Conservation (phyloP, 163 green algal genomes). For the Scenedesmus sp. region DNA sequence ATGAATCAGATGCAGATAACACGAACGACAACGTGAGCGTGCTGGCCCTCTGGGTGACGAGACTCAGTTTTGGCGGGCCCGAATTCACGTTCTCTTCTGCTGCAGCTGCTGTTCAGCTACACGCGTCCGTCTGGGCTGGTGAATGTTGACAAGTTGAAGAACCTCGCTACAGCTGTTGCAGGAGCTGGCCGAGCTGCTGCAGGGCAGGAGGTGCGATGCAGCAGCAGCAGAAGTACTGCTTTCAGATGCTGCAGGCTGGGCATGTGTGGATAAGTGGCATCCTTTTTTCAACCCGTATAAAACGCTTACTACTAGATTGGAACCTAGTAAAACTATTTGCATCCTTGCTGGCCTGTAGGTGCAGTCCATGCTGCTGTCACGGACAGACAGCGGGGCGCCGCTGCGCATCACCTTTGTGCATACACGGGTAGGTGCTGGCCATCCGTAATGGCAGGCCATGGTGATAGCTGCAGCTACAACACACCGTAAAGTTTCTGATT, state of each 20-base stretch:
- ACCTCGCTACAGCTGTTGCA: background rate
- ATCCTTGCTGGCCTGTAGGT: background rate
- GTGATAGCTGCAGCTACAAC: background rate
- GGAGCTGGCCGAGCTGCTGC: background rate
- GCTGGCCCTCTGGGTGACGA: background rate
- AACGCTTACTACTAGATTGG: too few species aligned
- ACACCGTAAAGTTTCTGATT: too few species aligned
- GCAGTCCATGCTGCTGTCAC: background rate
- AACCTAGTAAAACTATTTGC: background rate
- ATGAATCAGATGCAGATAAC: background rate
- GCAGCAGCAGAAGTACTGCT: background rate
- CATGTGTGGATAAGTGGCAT: too few species aligned
- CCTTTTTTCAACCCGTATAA: too few species aligned
- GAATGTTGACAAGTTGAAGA: background rate
- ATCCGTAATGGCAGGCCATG: background rate
- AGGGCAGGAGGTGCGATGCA: background rate
- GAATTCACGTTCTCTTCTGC: background rate
- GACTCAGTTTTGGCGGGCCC: background rate
- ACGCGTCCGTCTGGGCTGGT: background rate
- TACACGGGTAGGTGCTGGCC: background rate
- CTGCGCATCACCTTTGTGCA: slow-evolving; percentile 1
- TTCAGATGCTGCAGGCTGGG: background rate
- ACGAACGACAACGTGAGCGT: background rate
- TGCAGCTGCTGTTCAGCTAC: background rate
- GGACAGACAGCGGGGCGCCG: background rate